These are phyloP conservation scores for Penicillium sp. DNA, from an alignment of 2,329 filamentous ascomycete species.

Conservation along the genomic window DNA sequence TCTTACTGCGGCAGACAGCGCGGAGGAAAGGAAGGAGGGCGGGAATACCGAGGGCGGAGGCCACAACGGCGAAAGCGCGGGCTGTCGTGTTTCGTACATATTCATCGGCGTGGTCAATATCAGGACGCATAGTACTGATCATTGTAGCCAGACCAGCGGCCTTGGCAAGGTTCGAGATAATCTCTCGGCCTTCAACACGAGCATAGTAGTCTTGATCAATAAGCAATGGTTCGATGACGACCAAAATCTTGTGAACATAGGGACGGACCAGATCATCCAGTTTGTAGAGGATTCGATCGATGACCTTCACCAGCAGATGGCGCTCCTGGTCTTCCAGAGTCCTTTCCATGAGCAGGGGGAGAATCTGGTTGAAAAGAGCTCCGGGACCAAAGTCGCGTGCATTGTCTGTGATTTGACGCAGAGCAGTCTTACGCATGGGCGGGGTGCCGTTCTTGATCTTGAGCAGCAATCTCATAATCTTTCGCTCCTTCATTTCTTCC, in stretches of 20 bases:
- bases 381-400: constrained; percentile 93
- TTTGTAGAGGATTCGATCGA: constrained; percentile 97
- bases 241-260: constrained; percentile 96
- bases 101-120: constrained; percentile 97
- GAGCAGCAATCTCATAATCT: constrained; percentile 93
- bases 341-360: constrained; percentile 97
- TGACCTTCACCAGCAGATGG: constrained; percentile 97
- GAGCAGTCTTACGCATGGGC: constrained; percentile 95
- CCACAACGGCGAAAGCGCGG: constrained; percentile 93
- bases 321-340: constrained; percentile 96
- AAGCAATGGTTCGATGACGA: constrained; percentile 97
- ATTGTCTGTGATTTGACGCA: constrained; percentile 96
- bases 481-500: constrained; percentile 94
- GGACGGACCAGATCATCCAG: constrained; percentile 93
- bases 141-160: constrained; percentile 95
- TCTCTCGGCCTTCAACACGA: constrained; percentile 94
- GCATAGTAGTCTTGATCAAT: constrained; percentile 99
- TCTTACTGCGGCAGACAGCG: constrained; percentile 95
- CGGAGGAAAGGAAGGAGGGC: constrained; percentile 91
- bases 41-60: constrained; percentile 92
- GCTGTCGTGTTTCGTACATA: constrained; percentile 98
- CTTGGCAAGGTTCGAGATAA: constrained; percentile 97
- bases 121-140: constrained; percentile 98
- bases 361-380: constrained; percentile 92
- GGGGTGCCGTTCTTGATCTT: constrained; percentile 99